A percentile compares a stretch with the other conserved stretches of the same genome.
Conservation (phyloP, 345 rosid genomes). For the Lepidium didymum region DNA sequence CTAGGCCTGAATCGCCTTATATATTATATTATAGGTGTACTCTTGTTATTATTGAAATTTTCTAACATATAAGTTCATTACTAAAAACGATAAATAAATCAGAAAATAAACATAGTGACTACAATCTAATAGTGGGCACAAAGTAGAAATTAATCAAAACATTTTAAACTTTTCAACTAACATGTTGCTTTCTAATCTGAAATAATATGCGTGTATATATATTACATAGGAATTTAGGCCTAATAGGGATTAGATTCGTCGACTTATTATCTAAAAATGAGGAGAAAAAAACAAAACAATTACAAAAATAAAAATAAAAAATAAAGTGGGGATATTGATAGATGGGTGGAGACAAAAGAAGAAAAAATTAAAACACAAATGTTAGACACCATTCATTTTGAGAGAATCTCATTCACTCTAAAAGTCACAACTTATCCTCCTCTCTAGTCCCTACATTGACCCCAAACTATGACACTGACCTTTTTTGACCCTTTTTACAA, state of each 20-base stretch:
- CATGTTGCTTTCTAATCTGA: slow-evolving; percentile 13
- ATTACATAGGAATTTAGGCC: background rate
- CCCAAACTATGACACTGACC: slow-evolving; percentile 15
- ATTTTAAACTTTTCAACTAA: slow-evolving; percentile 17
- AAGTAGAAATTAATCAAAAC: slow-evolving; percentile 1
- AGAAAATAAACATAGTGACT: background rate
- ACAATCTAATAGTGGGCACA: slow-evolving; percentile 1
- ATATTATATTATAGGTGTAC: no score
- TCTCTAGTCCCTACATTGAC: slow-evolving; percentile 21
- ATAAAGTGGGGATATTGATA: slow-evolving; percentile 22
- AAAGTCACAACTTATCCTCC: slow-evolving; percentile 33
- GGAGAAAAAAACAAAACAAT: background rate
- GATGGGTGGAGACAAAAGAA: slow-evolving; percentile 22
- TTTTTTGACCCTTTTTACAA: background rate
- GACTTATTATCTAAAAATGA: background rate
- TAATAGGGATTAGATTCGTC: slow-evolving; percentile 11
- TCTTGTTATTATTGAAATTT: no score
- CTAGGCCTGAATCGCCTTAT: no score
- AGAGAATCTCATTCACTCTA: slow-evolving; percentile 34
- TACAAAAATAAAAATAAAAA: background rate
- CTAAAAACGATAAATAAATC: background rate
- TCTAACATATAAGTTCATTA: background rate
- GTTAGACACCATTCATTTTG: slow-evolving; percentile 28
- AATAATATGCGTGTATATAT: background rate
- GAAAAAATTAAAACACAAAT: slow-evolving; percentile 7